Evolutionary conservation across 73 alveolate species (phyloP), one percentile per base, ranked within the genome.

Genomic region (Stentor roeselii): DNA sequence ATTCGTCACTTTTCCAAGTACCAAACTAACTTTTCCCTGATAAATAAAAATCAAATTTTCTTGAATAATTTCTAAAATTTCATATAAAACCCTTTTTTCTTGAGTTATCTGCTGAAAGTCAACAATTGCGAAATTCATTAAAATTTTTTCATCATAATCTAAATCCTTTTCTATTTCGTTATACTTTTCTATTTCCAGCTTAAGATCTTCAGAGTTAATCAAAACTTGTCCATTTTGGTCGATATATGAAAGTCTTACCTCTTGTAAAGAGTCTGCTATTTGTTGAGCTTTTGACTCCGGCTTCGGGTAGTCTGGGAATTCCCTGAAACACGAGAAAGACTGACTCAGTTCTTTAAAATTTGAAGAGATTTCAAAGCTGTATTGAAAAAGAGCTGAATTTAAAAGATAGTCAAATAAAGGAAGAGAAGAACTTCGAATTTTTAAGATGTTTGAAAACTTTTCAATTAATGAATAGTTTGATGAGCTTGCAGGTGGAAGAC

Each of bases 281-380:
- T 50, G 67, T 50, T 50, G 67, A 50, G 67, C 67, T 11, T 50
- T 50, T 50, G n/a, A n/a, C n/a, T n/a, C n/a, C n/a, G n/a, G n/a
- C n/a, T n/a, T n/a, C n/a, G n/a, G n/a, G n/a, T n/a, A n/a, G n/a
- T n/a, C n/a, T n/a, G n/a, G n/a, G n/a, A n/a, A n/a, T n/a, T n/a
- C n/a, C n/a, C n/a, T n/a, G n/a, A n/a, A n/a, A n/a, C n/a, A n/a
- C n/a, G n/a, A n/a, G n/a, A n/a, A n/a, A n/a, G n/a, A n/a, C n/a
- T n/a, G n/a, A n/a, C n/a, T n/a, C n/a, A n/a, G n/a, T n/a, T n/a
- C n/a, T n/a, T n/a, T n/a, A n/a, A n/a, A n/a, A n/a, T n/a, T n/a
- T n/a, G n/a, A n/a, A n/a, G n/a, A n/a, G n/a, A n/a, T n/a, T n/a
- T n/a, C n/a, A n/a, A n/a, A n/a, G n/a, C n/a, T n/a, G n/a, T n/a